These are phyloP conservation scores for Prunus campanulata DNA, from an alignment of 306 rosid species.

Conservation along the genomic window DNA sequence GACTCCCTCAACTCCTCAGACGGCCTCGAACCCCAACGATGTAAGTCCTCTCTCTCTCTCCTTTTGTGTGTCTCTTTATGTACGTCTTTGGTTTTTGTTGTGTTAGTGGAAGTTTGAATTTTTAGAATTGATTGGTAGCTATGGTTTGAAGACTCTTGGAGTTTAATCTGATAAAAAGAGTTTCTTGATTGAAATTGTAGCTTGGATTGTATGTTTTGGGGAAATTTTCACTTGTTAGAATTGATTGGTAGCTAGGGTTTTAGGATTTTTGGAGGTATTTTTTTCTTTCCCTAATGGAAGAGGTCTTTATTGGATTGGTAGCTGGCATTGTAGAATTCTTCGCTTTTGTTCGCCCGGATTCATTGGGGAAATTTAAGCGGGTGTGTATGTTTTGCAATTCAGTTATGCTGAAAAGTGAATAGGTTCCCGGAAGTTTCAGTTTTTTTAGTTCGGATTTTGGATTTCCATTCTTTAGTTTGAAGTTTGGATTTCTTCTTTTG, in stretches of 20 bases:
- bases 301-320: neutral
- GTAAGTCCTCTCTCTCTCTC: conserved; percentile 33
- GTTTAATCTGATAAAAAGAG: neutral
- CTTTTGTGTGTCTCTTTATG: no score
- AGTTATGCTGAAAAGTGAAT: neutral
- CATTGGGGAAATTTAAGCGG: neutral
- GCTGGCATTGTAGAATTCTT: neutral
- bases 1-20: conserved; percentile 75
- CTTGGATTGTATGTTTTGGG: conserved; percentile 7
- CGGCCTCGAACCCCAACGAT: conserved; percentile 92
- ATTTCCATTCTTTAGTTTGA: neutral
- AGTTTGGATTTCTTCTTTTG: neutral
- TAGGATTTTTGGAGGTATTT: neutral
- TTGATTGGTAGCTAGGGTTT: neutral
- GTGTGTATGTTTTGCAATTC: neutral
- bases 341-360: neutral
- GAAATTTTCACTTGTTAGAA: neutral
- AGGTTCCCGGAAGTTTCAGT: neutral
- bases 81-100: neutral
- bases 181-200: neutral
- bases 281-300: neutral
- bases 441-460: neutral
- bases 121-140: neutral
- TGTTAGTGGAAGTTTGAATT: neutral
- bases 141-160: conserved; percentile 14